Conservation (phyloP, 208 protist genomes). For the Crithidia sp. region DNA sequence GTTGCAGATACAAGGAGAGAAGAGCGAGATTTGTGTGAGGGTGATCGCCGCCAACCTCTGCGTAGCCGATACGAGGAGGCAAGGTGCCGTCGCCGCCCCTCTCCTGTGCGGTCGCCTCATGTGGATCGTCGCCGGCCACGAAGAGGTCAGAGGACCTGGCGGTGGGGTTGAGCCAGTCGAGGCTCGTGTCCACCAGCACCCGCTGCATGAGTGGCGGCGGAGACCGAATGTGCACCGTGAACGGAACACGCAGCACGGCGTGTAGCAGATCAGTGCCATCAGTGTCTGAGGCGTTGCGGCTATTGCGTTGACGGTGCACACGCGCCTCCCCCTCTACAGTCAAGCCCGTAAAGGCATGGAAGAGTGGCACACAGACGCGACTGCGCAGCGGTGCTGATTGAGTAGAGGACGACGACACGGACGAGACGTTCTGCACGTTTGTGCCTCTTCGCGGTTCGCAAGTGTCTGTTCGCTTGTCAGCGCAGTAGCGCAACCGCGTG, state of each 20-base stretch:
- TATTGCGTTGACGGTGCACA: background rate
- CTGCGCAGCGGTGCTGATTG: background rate
- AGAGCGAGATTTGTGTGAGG: slow-evolving; percentile 94
- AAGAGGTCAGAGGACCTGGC: slow-evolving; percentile 43
- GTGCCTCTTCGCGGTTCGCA: background rate
- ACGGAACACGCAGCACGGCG: slow-evolving; percentile 21
- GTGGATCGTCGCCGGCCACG: slow-evolving; percentile 93
- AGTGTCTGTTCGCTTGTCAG: background rate
- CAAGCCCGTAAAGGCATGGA: slow-evolving; percentile 14
- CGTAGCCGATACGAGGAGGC: slow-evolving; percentile 19
- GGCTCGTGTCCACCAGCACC: slow-evolving; percentile 95
- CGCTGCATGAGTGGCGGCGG: slow-evolving; percentile 81
- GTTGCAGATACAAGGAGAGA: slow-evolving; percentile 70
- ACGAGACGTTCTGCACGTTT: background rate
- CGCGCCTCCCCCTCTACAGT: slow-evolving; percentile 21
- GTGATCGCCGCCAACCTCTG: slow-evolving; percentile 96
- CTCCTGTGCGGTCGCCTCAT: slow-evolving; percentile 7
- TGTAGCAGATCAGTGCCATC: background rate
- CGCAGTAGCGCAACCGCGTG: slow-evolving; percentile 26
- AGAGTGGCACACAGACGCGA: slow-evolving; percentile 14
- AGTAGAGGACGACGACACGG: too few species aligned
- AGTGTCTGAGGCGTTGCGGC: background rate
- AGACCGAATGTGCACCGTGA: slow-evolving; percentile 42
- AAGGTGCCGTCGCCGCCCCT: background rate
- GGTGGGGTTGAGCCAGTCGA: slow-evolving; percentile 94